Base-by-base conservation (phyloP, 2,329 filamentous ascomycete genomes). In the Trichoderma atroviride region DNA sequence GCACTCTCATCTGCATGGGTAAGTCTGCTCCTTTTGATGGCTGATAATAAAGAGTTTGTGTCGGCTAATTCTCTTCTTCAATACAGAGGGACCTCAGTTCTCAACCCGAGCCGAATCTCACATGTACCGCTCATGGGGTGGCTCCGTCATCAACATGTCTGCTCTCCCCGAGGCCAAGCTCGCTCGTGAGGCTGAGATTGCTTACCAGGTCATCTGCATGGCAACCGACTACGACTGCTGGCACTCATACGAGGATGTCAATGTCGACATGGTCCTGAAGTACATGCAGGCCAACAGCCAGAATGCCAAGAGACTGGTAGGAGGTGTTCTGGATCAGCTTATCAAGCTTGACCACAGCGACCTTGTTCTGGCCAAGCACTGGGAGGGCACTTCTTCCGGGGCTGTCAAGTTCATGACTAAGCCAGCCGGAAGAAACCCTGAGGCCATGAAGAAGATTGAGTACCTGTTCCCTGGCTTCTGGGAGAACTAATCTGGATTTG, bases 181-280 rank as follows among this genome's bases (percentile, higher is more conserved):
- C 24, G 96, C 96, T 11, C 90, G 93, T 66, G 96, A 99, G 84
- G 96, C 96, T 29, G 96, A 99, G 84, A 92, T 99, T 75, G 92
- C 91, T 43, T 98, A 98, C 82, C 94, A 97, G 84, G 96, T 97
- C 88, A 97, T 99, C 77, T 97, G 95, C 86, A 99, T 99, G 96
- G 93, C 93, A 40, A 99, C 96, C 33, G 96, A 99, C 84, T 99
- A 99, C 81, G 96, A 99, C 84, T 98, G 95, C 88, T 99, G 96
- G 96, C 92, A 94, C 78, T 89, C 87, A 24, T 87, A 87, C 60
- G 91, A 89, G 69, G 92, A 92, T 73, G 96, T 99, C 72, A 94
- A 94, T 71, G 96, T 99, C 27, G 92, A 94, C 80, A 97, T 98
- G 92, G 96, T 99, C 68, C 93, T 97, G 89, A 91, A 89, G 71